Base-by-base conservation (phyloP, 805 yeast genomes). In the Groenewaldozyma tartarivorans region DNA sequence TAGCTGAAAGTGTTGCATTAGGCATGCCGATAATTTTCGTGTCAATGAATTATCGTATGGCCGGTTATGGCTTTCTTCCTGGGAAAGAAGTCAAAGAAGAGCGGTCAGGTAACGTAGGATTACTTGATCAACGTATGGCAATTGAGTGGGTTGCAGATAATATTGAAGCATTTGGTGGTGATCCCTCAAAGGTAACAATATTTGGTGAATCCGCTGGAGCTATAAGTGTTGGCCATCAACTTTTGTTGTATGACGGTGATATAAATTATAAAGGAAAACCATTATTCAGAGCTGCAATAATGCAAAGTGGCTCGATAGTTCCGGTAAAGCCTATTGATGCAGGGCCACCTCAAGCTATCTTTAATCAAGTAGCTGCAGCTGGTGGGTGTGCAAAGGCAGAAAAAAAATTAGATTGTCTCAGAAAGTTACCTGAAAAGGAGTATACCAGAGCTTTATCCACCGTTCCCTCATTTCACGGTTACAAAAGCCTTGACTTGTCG, bases 171-270 rank as follows among this genome's bases (percentile, higher is more conserved):
- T 64, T 64, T 48, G 67, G 67, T 6, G 68, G 69, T 24, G 54
- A 64, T 42, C 54, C 60, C 2, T 47, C 50, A 18, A 51, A 48
- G 44, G 50, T 64, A 9, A 61, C 66, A 1, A 49, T 64, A 15
- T 49, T 56, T 48, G 68, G 69, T 5, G 62, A 58, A 43, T 48
- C 56, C 35, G 68, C 69, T 5, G 69, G 68, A 27, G 66, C 47
- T 13, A 45, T 40, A 3, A 31, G 40, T 13, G 48, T 40, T 9
- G 47, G 38, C 4, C 42, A 43, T 24, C 48, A 43, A 21, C 30
- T 48, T 44, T 13, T 36, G 6, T 18, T 41, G 5, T 24, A 43
- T 21, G 42, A 35, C 16, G 49, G 50, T 7, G 40, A 38, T 17
- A 39, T 35, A 15, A 33, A 36, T 11, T 44, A 41, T 24, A 42